Percentiles rank a stretch among this genome's conserved stretches.
Evolutionary conservation across 2,329 filamentous ascomycete species (phyloP).

Genomic region (Ophioceras dolichostomum): DNA sequence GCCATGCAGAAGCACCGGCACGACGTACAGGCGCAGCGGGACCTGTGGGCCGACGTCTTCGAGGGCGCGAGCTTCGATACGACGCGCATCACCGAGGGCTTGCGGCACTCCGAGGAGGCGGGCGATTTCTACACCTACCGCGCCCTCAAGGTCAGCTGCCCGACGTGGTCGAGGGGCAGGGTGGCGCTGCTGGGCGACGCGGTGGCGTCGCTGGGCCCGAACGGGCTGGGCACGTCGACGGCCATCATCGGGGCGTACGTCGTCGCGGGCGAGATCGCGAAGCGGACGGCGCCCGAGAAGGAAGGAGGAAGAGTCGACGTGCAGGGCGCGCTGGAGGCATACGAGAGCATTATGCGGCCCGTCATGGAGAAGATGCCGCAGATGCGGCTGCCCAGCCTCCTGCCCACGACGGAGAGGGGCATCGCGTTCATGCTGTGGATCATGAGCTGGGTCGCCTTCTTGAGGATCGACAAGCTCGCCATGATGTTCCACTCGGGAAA

Average conservation of each 20-base stretch:
- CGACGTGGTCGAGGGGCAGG: conserved; percentile 29
- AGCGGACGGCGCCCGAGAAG: conserved; percentile 2
- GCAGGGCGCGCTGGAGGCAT: conserved; percentile 22
- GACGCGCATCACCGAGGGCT: conserved; percentile 11
- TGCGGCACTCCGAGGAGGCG: conserved; percentile 24
- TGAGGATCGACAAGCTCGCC: conserved; percentile 2
- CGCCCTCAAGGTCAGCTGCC: conserved; percentile 30
- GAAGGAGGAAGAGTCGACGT: conserved; percentile 12
- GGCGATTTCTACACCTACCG: conserved; percentile 33
- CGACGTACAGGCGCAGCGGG: conserved; percentile 24
- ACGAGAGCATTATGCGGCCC: conserved; percentile 30
- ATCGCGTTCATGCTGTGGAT: background rate
- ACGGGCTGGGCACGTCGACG: conserved; percentile 38
- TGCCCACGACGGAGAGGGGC: too few relatives aligned
- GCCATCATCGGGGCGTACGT: conserved; percentile 40
- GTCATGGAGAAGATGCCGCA: conserved; percentile 29
- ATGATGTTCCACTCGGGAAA: too few relatives aligned
- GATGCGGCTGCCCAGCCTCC: too few relatives aligned
- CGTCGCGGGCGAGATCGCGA: conserved; percentile 35
- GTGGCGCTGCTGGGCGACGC: conserved; percentile 43
- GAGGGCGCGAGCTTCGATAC: conserved; percentile 28
- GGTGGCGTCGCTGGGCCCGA: conserved; percentile 40
- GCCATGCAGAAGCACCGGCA: conserved; percentile 15
- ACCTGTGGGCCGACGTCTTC: conserved; percentile 23
- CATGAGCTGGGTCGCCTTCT: background rate